Base-by-base conservation (phyloP, 139 green algal species). In the Coccomyxa sp. region DNA sequence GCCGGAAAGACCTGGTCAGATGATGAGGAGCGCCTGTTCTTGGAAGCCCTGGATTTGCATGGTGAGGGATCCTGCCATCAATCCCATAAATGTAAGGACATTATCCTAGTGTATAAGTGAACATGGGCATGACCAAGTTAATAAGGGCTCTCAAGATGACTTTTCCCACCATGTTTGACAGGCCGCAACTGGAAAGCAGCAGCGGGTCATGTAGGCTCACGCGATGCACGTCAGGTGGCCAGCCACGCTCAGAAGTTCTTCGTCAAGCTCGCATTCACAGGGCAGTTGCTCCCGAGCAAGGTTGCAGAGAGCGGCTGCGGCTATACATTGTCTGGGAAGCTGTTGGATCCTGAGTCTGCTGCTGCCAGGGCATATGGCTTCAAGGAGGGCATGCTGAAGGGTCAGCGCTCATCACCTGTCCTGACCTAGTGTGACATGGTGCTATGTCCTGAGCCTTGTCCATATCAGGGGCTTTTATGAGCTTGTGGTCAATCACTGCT, bases 241-340 rank as follows among this genome's bases (percentile, higher is more conserved):
- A 93, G 86, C 76, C 87, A 92, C 70, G 82, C 89, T 16, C 91
- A 97, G 77, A 97, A 97, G 78, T 86, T 91, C 79, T 93, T 97
- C 75, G 92, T 97, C 74, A 91, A 92, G 82, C 75, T 93, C 55
- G 90, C 90, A 77, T 81, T 95, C 68, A 81, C 83, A 31, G 93
- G 92, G 4, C 83, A 93, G 84, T 85, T 79, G 37, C 82, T 97
- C 76, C 92, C 92, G 24, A 9, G 55, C 36, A 90, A 88, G 77
- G 80, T 58, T 37, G 3, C 82, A 81, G 29, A 77, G 29, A 39
- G 34, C 7, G 88, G 90, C 0, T 41, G 69, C 6, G 90, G 90
- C 18, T 94, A 93, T 81, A 95, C 90, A 29, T 87, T 93, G n/a
- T 87, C 83, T 72, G 93, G 93, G 33, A 93, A 92, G 76, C 86